Percentiles rank a stretch among this genome's conserved stretches.
phyloP scores from a whole-genome alignment of 73 alveolate species.

The Paramecium sonneborni region DNA sequence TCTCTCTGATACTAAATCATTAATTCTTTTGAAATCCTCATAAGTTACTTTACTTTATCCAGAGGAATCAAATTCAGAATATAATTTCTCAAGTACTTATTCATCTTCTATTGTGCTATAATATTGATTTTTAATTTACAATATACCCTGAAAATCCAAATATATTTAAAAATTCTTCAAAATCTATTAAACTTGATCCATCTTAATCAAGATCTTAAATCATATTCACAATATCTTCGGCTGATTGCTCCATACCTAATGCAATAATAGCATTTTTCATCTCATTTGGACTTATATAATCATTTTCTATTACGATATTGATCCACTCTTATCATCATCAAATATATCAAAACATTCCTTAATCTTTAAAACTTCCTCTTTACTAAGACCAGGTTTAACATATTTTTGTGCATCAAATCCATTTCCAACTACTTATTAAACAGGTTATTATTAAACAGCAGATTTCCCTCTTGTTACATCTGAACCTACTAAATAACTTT shows the following conservation, averaged over 20 bases:
- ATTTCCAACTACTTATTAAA: background rate
- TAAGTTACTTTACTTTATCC: slow-evolving; percentile 10
- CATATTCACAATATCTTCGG: slow-evolving; percentile 58
- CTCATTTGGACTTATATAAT: slow-evolving; percentile 31
- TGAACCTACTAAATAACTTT: background rate
- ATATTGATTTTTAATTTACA: background rate
- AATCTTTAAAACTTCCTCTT: slow-evolving; percentile 74
- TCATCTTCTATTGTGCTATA: slow-evolving; percentile 47
- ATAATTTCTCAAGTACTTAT: slow-evolving; percentile 51
- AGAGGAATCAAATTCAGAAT: slow-evolving; percentile 46
- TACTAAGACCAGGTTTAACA: slow-evolving; percentile 72
- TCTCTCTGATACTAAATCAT: slow-evolving; percentile 53
- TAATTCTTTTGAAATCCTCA: slow-evolving; percentile 65
- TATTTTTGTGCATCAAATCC: slow-evolving; percentile 71
- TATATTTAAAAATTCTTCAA: slow-evolving; percentile 58
- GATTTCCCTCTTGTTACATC: background rate
- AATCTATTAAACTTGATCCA: slow-evolving; percentile 44
- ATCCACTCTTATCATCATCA: slow-evolving; percentile 79
- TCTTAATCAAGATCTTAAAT: slow-evolving; percentile 60
- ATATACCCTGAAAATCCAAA: slow-evolving; percentile 65
- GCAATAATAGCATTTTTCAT: slow-evolving; percentile 59
- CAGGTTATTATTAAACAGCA: background rate
- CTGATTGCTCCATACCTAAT: slow-evolving; percentile 44
- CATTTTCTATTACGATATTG: slow-evolving; percentile 45
- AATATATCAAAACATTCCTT: slow-evolving; percentile 83